Base-by-base conservation (phyloP, 169 alveolate genomes). In the Prorocentrum cordatum region DNA sequence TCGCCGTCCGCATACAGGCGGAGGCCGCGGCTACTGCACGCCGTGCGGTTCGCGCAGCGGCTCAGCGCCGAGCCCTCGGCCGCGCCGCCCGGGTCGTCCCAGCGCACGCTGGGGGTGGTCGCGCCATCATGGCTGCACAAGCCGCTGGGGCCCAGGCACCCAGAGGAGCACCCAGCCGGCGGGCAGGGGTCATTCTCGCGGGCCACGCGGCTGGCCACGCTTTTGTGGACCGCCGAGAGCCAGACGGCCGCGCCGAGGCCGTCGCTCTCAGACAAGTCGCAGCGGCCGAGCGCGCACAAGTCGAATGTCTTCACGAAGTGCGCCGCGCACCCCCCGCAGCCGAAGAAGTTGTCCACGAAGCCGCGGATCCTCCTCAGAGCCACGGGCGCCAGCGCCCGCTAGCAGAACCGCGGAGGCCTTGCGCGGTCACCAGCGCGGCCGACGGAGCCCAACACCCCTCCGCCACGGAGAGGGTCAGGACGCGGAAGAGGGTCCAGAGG, bases 161-260 rank as follows among this genome's bases (percentile, higher is more conserved):
- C n/a, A n/a, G n/a, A n/a, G n/a, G n/a, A n/a, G n/a, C n/a, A n/a
- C n/a, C n/a, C n/a, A n/a, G n/a, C n/a, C 3, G 45, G 70, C 59
- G 33, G 20, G 84, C 6, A 12, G 42, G 75, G 87, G 7, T 39
- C 61, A n/a, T 58, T 45, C 45, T 77, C 87, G 3, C 42, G 45
- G 47, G 87, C 87, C 38, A 77, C 87, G 1, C 87, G 87, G 33
- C 54, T 26, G 73, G 87, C 59, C 45, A 77, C 87, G 32, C 59
- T 73, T n/a, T 77, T 77, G 87, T 77, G 87, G 75, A 77, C 87
- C 87, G 54, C 33, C 87, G 75, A 77, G 9, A 77, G 61, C 87
- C 87, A 77, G 38, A 77, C n/a, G 33, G 73, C 87, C 3, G 87
- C 87, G 10, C 87, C 87, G 10, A 47, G 38, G 3, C 18, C 24